Conservation (phyloP, 148 eudicot species). For the Chenopodium berlandieri region DNA sequence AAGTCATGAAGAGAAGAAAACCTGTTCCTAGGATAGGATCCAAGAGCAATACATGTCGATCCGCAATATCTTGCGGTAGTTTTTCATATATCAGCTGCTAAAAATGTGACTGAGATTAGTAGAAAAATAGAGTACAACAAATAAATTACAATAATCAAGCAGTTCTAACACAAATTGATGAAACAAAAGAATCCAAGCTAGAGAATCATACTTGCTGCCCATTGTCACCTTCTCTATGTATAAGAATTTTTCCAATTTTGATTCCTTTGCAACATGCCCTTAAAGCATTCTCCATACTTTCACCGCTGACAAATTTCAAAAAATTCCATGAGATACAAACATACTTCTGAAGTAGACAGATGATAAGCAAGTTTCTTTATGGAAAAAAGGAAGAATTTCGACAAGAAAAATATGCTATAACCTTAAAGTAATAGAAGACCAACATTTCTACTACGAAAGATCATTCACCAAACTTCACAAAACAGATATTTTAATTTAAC, state of each 20-base stretch:
- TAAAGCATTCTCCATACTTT: constrained; percentile 98
- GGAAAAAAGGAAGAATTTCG: too few relatives aligned
- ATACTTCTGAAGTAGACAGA: not conserved
- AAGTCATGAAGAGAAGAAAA: constrained; percentile 28
- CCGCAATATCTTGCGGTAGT: constrained; percentile 82
- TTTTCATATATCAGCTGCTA: constrained; percentile 90
- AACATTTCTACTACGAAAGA: not conserved
- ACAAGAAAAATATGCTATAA: not conserved
- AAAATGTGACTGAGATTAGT: constrained; percentile 8
- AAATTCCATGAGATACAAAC: not conserved
- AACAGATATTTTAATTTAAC: not conserved
- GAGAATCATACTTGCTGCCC: constrained; percentile 69
- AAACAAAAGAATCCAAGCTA: not conserved
- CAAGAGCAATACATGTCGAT: constrained; percentile 83
- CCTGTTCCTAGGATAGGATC: constrained; percentile 98
- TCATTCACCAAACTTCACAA: not conserved
- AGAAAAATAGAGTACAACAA: not conserved
- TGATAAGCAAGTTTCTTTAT: not conserved
- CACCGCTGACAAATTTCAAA: constrained; percentile 60
- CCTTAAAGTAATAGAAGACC: not conserved
- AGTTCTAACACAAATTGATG: not conserved
- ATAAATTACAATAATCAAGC: not conserved
- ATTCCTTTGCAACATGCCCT: constrained; percentile 98
- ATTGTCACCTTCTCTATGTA: constrained; percentile 95
- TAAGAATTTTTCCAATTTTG: constrained; percentile 92